Percentiles rank a stretch among this genome's conserved stretches.
These are phyloP conservation scores for Lachancea sp. DNA, from an alignment of 805 yeast genomes.

Conservation along the genomic window DNA sequence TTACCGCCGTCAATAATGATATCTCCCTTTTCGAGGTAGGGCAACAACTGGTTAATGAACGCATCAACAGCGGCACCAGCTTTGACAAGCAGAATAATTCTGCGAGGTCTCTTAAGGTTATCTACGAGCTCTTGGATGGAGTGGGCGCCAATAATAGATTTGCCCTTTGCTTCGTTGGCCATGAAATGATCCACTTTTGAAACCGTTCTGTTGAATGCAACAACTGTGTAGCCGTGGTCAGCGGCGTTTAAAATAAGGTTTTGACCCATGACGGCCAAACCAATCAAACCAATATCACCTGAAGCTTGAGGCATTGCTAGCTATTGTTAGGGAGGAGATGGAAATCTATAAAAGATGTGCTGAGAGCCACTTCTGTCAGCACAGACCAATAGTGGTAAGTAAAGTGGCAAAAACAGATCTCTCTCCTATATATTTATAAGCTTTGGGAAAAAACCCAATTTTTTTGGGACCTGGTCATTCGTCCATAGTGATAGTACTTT, in stretches of 20 bases:
- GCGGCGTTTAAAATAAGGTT: slow-evolving; percentile 96
- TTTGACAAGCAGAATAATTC: slow-evolving; percentile 88
- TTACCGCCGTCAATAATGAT: slow-evolving; percentile 99
- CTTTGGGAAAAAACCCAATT: not conserved
- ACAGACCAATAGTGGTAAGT: too few relatives aligned
- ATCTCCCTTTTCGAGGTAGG: slow-evolving; percentile 91
- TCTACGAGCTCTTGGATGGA: slow-evolving; percentile 82
- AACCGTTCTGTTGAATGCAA: slow-evolving; percentile 96
- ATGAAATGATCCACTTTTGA: slow-evolving; percentile 92
- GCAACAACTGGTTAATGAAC: slow-evolving; percentile 81
- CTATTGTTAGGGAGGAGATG: not conserved
- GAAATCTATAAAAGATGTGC: slow-evolving; percentile 2
- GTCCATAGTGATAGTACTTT: not conserved
- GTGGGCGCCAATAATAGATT: slow-evolving; percentile 91
- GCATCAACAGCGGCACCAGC: slow-evolving; percentile 95
- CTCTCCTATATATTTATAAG: not conserved
- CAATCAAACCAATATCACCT: slow-evolving; percentile 92
- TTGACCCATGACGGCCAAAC: slow-evolving; percentile 99
- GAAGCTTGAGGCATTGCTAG: slow-evolving; percentile 5
- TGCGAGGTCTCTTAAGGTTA: slow-evolving; percentile 94
- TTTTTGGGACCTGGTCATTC: too few relatives aligned
- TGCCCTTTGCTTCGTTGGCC: slow-evolving; percentile 94
- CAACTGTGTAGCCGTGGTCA: slow-evolving; percentile 97
- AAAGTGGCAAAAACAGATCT: not conserved
- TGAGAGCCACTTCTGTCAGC: too few relatives aligned